phyloP scores from a whole-genome alignment of 306 rosid species.

The Bauhinia variegata region DNA sequence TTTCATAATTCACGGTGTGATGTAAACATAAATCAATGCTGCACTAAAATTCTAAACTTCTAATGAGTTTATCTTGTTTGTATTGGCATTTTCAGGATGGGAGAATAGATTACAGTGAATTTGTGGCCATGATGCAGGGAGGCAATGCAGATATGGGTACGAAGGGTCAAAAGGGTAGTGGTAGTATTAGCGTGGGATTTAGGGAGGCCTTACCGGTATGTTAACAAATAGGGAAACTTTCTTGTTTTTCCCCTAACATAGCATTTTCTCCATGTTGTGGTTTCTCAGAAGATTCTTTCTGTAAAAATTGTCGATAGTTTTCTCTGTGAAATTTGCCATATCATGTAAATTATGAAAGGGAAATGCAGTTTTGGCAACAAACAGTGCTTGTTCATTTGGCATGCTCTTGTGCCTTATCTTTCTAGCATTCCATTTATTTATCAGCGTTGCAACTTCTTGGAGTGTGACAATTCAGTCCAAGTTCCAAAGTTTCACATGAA shows the following conservation, averaged over 20 bases:
- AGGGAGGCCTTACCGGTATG: conserved; percentile 73
- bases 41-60: conserved; percentile 1
- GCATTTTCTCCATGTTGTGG: conserved; percentile 27
- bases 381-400: no score
- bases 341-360: conserved; percentile 16
- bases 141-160: conserved; percentile 64
- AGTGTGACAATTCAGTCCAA: conserved; percentile 22
- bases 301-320: conserved; percentile 10
- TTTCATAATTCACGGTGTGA: background rate
- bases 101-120: conserved; percentile 85
- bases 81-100: conserved; percentile 69
- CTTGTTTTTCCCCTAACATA: conserved; percentile 25
- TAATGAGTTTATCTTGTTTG: conserved; percentile 21
- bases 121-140: conserved; percentile 89
- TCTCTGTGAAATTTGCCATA: conserved; percentile 29
- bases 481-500: conserved; percentile 26
- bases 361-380: no score
- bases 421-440: conserved; percentile 16
- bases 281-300: background rate
- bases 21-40: background rate
- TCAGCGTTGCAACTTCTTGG: background rate
- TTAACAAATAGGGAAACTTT: conserved; percentile 42
- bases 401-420: no score
- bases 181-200: conserved; percentile 65
- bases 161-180: conserved; percentile 52